Evolutionary conservation across 2,329 filamentous ascomycete genomes (phyloP), one percentile per base, ranked within the genome.

Genomic region (Erysiphe neolycopersici): DNA sequence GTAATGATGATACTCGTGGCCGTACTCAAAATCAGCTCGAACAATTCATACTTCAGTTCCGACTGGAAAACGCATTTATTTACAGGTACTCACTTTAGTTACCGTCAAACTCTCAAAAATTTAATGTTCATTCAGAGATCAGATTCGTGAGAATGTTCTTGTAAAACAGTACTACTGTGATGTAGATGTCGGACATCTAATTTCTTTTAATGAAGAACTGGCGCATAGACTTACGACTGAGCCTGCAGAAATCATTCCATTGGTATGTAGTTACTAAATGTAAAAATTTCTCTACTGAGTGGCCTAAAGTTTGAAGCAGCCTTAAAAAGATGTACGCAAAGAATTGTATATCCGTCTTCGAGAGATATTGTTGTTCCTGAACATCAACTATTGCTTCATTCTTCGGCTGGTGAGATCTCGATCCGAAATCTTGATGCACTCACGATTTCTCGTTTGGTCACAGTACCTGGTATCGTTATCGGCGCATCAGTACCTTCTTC

Each of bases 401-500:
- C 89, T 43, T 81, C 76, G 46, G 84, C 84, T 50, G 78, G 87
- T 43, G 76, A 91, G 58, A 83, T 85, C 29, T 89, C 87, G 0
- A 95, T 98, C 53, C 79, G 89, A 50, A 84, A 94, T 51, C 71
- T 98, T 35, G 89, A 91, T 53, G 91, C 89, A 9, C 78, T 80
- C 49, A 87, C 83, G 49, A 91, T 98, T 51, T 84, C 87, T 5
- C 77, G 84, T 52, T 76, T 98, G n/a, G 87, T 98, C 35, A 75
- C 87, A 45, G 92, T 98, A 45, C 89, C 89, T 0, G 91, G 89
- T 42, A 98, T 98, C 50, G 83, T 98, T 47, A 98, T 98, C 50
- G 87, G 89, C 40, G 89, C 89, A 40, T 94, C 87, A 1, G 92
- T 92, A 16, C 78, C 95, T 59, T 93, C 85, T 2, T 95, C 87